phyloP scores from a whole-genome alignment of 1,139 yeast species.

The Candida sojae region DNA sequence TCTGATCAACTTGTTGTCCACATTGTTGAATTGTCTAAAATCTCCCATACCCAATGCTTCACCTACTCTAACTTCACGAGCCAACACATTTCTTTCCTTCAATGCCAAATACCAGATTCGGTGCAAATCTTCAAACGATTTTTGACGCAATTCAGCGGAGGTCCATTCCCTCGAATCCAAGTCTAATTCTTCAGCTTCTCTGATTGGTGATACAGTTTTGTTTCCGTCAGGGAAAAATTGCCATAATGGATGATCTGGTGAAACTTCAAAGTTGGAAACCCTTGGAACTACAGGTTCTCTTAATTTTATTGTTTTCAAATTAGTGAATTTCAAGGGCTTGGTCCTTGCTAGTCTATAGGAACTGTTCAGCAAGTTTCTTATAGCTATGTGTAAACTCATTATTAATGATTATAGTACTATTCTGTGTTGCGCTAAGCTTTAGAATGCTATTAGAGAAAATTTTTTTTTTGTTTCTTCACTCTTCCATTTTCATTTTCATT shows the following conservation, averaged over 20 bases:
- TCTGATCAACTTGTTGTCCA: constrained; percentile 39
- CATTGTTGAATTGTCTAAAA: constrained; percentile 25
- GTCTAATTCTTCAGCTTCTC: constrained; percentile 57
- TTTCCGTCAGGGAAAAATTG: constrained; percentile 73
- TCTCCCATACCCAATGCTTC: constrained; percentile 30
- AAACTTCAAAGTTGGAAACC: constrained; percentile 66
- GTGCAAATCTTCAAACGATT: constrained; percentile 90
- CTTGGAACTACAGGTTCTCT: constrained; percentile 89
- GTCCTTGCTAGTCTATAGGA: constrained; percentile 8
- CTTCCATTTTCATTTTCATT: too few species aligned
- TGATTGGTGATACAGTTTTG: constrained; percentile 50
- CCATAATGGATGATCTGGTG: constrained; percentile 93
- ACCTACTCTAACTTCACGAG: constrained; percentile 66
- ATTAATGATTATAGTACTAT: neutral
- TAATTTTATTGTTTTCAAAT: constrained; percentile 41
- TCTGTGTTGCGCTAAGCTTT: too few species aligned
- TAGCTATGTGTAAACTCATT: constrained; percentile 13
- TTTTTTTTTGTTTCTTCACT: neutral
- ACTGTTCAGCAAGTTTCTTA: constrained; percentile 22
- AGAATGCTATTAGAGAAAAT: neutral
- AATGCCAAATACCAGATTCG: constrained; percentile 85
- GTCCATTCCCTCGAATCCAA: constrained; percentile 78
- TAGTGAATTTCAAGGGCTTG: constrained; percentile 8
- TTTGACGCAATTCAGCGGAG: constrained; percentile 84
- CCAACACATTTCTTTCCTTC: constrained; percentile 77